Evolutionary conservation across 2,329 filamentous ascomycete genomes (phyloP).

Genomic region (Zarea fungicola): DNA sequence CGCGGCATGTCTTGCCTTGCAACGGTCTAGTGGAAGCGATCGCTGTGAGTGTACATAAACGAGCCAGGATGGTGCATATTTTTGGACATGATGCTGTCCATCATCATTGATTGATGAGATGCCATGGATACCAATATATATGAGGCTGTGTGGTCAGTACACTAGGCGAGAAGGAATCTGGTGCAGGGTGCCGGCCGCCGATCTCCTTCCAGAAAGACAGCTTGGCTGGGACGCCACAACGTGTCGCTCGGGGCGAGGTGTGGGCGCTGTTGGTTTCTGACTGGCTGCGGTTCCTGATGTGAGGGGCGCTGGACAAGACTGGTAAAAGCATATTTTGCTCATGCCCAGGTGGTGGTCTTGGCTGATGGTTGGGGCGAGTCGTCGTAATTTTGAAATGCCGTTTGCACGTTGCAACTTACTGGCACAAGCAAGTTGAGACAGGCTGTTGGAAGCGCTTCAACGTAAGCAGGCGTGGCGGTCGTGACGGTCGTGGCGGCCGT

Average conservation of each 20-base stretch:
- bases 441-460: background rate
- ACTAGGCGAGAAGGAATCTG: background rate
- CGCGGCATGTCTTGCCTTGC: background rate
- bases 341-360: background rate
- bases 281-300: background rate
- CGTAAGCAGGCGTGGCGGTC: background rate
- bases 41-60: background rate
- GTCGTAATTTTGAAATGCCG: background rate
- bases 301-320: background rate
- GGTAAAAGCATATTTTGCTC: too few relatives aligned
- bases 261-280: background rate
- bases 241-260: background rate
- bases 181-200: background rate
- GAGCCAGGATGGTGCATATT: background rate
- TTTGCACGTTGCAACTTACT: background rate
- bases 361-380: background rate
- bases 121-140: too few relatives aligned
- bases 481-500: background rate
- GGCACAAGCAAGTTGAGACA: slow-evolving; percentile 1
- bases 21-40: background rate
- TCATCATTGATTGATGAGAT: background rate
- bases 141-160: too few relatives aligned
- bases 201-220: slow-evolving; percentile 1
- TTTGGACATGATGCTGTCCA: background rate
- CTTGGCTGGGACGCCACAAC: slow-evolving; percentile 4